Percentiles rank a stretch among this genome's conserved stretches.
Conservation (phyloP, 2,329 filamentous ascomycete genomes). For the Rutstroemia sp. region DNA sequence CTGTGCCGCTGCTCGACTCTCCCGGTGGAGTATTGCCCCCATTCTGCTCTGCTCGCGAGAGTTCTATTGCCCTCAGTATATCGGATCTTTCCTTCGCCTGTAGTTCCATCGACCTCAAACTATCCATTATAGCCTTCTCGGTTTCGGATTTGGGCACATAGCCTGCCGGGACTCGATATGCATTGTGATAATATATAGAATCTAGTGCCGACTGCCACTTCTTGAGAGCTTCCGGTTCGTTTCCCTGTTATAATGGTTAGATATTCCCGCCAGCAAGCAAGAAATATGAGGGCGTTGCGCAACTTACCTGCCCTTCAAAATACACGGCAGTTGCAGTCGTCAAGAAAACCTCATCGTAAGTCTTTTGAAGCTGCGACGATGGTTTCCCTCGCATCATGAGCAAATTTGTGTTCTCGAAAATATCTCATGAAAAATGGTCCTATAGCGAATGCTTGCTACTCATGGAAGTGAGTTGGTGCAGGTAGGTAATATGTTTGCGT, state of each 20-base stretch:
- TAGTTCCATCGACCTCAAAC: slow-evolving; percentile 72
- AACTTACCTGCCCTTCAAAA: slow-evolving; percentile 78
- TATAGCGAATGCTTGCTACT: too few species aligned
- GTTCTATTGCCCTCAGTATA: slow-evolving; percentile 70
- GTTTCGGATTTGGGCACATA: slow-evolving; percentile 71
- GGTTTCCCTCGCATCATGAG: slow-evolving; percentile 47
- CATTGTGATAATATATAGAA: slow-evolving; percentile 80
- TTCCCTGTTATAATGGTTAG: slow-evolving; percentile 52
- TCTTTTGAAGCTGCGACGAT: slow-evolving; percentile 81
- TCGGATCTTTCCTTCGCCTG: slow-evolving; percentile 94
- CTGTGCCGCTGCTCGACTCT: slow-evolving; percentile 61
- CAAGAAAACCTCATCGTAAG: slow-evolving; percentile 93
- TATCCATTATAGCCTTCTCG: slow-evolving; percentile 74
- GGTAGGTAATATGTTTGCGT: neutral
- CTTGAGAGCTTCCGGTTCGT: slow-evolving; percentile 82
- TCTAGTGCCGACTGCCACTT: slow-evolving; percentile 87
- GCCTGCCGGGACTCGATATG: slow-evolving; percentile 62
- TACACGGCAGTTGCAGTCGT: slow-evolving; percentile 94
- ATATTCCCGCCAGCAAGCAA: neutral
- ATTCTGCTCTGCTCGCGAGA: slow-evolving; percentile 55
- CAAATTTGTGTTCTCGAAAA: neutral
- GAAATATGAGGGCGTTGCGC: neutral
- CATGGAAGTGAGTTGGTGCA: too few species aligned
- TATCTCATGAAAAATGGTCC: neutral
- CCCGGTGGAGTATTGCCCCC: slow-evolving; percentile 76